These are phyloP conservation scores for Candida odintsovae DNA, from an alignment of 805 yeast species.

Conservation along the genomic window DNA sequence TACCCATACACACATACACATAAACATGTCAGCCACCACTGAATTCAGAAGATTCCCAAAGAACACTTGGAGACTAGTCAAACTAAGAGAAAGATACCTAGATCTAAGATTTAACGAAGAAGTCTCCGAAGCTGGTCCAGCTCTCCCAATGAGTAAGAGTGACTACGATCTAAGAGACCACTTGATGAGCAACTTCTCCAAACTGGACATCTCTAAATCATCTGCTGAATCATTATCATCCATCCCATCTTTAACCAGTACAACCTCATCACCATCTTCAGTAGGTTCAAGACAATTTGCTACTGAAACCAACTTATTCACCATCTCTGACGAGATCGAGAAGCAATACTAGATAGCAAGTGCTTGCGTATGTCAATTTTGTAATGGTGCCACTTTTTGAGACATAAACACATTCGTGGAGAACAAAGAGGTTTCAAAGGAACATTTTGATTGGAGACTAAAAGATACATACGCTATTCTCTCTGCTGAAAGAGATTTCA, in stretches of 20 bases:
- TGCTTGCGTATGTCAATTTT: too few species aligned
- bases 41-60: slow-evolving; percentile 19
- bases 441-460: too few species aligned
- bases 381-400: not conserved
- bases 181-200: not conserved
- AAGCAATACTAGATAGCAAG: not conserved
- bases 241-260: not conserved
- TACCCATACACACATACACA: not conserved
- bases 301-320: not conserved
- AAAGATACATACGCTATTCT: too few species aligned
- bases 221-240: not conserved
- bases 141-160: not conserved
- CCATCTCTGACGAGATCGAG: not conserved
- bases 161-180: not conserved
- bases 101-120: slow-evolving; percentile 8
- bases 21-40: not conserved
- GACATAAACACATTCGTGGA: not conserved
- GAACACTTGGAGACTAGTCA: slow-evolving; percentile 21
- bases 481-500: not conserved
- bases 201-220: not conserved
- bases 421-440: too few species aligned
- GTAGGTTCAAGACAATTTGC: not conserved
- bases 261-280: not conserved
- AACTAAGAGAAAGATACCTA: slow-evolving; percentile 17
- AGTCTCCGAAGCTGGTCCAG: not conserved